These are phyloP conservation scores for Boletus mariae DNA, from an alignment of 1,284 basidiomycete species.

Conservation along the genomic window DNA sequence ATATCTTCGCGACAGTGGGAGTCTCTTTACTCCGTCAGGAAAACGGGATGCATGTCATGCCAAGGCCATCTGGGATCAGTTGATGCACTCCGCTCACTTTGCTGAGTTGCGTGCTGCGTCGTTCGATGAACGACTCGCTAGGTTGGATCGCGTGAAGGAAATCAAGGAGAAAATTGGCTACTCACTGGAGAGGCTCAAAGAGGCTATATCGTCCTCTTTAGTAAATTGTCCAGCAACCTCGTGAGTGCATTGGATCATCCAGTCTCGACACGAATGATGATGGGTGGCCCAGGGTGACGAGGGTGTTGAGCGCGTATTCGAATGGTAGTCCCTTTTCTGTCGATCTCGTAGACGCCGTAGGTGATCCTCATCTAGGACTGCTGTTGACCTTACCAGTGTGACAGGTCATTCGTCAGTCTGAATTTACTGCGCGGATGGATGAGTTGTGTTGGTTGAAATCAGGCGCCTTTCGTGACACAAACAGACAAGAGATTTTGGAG, in stretches of 20 bases:
- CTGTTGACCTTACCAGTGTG: background rate
- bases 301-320: slow-evolving; percentile 33
- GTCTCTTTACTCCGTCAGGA: slow-evolving; percentile 25
- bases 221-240: slow-evolving; percentile 30
- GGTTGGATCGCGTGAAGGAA: slow-evolving; percentile 24
- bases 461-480: slow-evolving; percentile 16
- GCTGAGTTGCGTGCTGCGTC: slow-evolving; percentile 3
- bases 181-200: slow-evolving; percentile 20
- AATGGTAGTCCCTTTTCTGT: slow-evolving; percentile 39
- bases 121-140: slow-evolving; percentile 18
- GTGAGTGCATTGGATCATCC: slow-evolving; percentile 24
- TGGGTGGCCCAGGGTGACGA: slow-evolving; percentile 14
- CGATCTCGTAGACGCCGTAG: slow-evolving; percentile 38
- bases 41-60: slow-evolving; percentile 25
- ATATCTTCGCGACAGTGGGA: slow-evolving; percentile 26
- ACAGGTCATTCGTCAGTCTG: slow-evolving; percentile 41
- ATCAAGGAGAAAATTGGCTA: slow-evolving; percentile 30
- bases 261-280: background rate
- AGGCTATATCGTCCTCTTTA: slow-evolving; percentile 18
- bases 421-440: slow-evolving; percentile 38
- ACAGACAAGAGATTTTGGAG: slow-evolving; percentile 27
- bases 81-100: slow-evolving; percentile 25
- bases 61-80: slow-evolving; percentile 21
- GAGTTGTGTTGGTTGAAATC: slow-evolving; percentile 31
- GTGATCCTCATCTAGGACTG: slow-evolving; percentile 3